Base-by-base conservation (phyloP, 1,139 yeast species). In the Spathaspora sp. region DNA sequence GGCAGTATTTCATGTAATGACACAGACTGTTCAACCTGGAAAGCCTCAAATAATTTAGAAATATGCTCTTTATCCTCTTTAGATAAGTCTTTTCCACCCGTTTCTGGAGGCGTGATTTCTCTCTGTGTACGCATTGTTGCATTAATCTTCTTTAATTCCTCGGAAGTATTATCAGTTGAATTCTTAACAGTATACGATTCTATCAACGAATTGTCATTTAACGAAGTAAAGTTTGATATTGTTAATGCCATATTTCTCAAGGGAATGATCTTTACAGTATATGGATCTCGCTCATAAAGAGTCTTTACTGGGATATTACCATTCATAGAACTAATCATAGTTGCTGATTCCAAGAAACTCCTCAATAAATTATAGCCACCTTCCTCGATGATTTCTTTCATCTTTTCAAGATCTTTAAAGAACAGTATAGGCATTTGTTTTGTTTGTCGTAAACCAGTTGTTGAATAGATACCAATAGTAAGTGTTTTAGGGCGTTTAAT, bases 401-500 rank as follows among this genome's bases (percentile, higher is more conserved):
- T 55, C 41, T 72, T 72, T 0, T 64, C 71, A 44, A 76, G 59
- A 15, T 77, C 69, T 43, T 68, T 67, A 2, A 67, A 59, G 7
- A 74, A 58, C 17, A 78, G 66, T 10, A 82, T 46, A 2, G 77
- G 62, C 33, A 72, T 60, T 56, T 81, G 86, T 46, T 70, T 71
- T 0, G 86, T 75, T 51, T 66, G 67, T 47, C 53, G 65, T 7
- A 51, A 47, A 45, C 58, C 56, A 2, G 60, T 43, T 0, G 55
- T 57, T 16, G 70, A 56, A 13, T 60, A 52, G 2, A 58, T 34
- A 16, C 69, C 65, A 1, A 82, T 51, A 4, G 78, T 65, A 4
- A 81, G 52, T 0, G 86, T 82, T 47, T 76, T 76, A 1, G 89
- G 88, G 41, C 85, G 57, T 26, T 75, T 61, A 2, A 70, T 60